These are phyloP conservation scores for Alternaria incomplexa DNA, from an alignment of 2,329 filamentous ascomycete species.

Conservation along the genomic window DNA sequence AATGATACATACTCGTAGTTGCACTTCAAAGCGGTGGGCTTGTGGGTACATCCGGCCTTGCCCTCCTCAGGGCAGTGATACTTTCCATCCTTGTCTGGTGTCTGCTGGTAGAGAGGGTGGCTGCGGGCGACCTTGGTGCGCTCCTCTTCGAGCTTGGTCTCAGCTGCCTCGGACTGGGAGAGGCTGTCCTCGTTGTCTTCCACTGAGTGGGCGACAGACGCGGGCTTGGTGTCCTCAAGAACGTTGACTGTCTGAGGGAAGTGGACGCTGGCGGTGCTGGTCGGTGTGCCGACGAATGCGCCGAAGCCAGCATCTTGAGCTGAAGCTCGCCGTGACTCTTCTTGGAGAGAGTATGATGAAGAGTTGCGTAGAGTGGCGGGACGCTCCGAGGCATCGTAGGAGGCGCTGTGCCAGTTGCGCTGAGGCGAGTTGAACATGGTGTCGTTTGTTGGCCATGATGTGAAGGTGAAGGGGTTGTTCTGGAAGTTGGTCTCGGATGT, in stretches of 20 bases:
- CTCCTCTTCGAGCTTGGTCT: conserved; percentile 46
- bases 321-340: conserved; percentile 31
- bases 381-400: conserved; percentile 29
- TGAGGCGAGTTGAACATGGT: conserved; percentile 35
- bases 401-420: conserved; percentile 27
- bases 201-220: conserved; percentile 32
- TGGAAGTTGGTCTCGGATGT: conserved; percentile 35
- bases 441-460: conserved; percentile 29
- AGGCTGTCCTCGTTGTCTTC: conserved; percentile 39
- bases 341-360: conserved; percentile 35
- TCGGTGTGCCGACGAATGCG: conserved; percentile 41
- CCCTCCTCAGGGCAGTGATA: conserved; percentile 93
- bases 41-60: conserved; percentile 79
- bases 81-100: conserved; percentile 73
- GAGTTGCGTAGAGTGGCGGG: conserved; percentile 29
- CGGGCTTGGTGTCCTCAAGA: conserved; percentile 33
- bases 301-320: conserved; percentile 31
- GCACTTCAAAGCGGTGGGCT: conserved; percentile 95
- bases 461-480: conserved; percentile 33
- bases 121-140: conserved; percentile 51
- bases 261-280: conserved; percentile 36
- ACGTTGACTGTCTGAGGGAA: conserved; percentile 29
- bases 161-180: conserved; percentile 36
- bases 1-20: conserved; percentile 84
- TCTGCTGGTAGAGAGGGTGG: conserved; percentile 74